Percentiles rank a stretch among this genome's conserved stretches.
phyloP scores from a whole-genome alignment of 2,329 filamentous ascomycete species.

The Mycosphaerella sp. region DNA sequence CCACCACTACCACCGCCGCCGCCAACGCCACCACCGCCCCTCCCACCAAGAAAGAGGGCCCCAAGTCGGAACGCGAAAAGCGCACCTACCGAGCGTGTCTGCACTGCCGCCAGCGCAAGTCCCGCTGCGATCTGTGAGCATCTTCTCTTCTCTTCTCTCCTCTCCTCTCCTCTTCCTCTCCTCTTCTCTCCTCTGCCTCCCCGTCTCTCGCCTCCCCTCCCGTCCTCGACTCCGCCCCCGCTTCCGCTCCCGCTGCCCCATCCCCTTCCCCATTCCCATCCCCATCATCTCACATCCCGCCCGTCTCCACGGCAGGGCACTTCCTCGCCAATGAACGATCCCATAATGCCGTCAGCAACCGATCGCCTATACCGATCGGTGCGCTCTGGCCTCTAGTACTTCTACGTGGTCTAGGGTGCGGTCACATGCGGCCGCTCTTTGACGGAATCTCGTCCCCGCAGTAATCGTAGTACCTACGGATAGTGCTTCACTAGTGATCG shows the following conservation, averaged over 20 bases:
- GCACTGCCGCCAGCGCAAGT: slow-evolving; percentile 33
- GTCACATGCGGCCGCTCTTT: neutral
- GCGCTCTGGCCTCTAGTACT: no score
- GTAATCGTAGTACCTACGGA: no score
- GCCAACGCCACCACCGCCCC: neutral
- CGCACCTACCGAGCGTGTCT: slow-evolving; percentile 32
- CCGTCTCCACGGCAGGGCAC: neutral
- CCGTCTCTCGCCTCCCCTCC: no score
- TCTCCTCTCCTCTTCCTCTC: no score
- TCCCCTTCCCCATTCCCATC: no score
- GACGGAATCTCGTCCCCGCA: slow-evolving; percentile 1
- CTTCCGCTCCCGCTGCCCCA: neutral
- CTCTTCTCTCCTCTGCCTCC: neutral
- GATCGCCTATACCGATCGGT: neutral
- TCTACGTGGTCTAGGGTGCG: neutral
- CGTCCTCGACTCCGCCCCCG: neutral
- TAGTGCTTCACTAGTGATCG: no score
- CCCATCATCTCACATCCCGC: neutral
- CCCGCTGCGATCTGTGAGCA: slow-evolving; percentile 32
- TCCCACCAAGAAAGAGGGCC: neutral
- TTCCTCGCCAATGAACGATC: neutral
- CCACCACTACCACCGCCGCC: neutral
- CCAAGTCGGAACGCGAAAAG: slow-evolving; percentile 30
- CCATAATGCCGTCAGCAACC: slow-evolving; percentile 13
- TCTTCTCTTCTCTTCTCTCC: neutral